Base-by-base conservation (phyloP, 1,284 basidiomycete species). In the Pseudozyma sp. region DNA sequence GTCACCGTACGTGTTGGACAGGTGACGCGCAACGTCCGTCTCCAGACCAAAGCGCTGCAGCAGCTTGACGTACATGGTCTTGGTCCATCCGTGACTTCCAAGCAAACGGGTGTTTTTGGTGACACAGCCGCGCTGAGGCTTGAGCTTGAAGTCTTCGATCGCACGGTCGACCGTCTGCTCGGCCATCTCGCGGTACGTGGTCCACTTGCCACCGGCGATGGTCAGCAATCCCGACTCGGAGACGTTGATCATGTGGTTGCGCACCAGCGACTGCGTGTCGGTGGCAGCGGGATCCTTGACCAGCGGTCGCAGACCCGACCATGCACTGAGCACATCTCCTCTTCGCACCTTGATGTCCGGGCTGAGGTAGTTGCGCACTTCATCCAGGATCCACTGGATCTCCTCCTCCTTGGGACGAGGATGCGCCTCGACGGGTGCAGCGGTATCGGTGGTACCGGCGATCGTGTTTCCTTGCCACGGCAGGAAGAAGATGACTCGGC, bases 401-500 rank as follows among this genome's bases (percentile, higher is more conserved):
- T 99, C 96, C 79, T 97, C 93, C 86, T 98, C 96, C 46, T 89
- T 88, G 2, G 95, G 94, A 10, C 89, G 87, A 5, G 96, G 95
- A 79, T 96, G 91, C 51, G 90, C 88, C 56, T 89, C 88, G 60
- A 97, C 92, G 4, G 86, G 85, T 0, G 92, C 90, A 0, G 93
- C 92, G 0, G 92, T 89, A 85, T 99, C 96, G 19, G 96, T 99
- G 7, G 96, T 98, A 30, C 95, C 96, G 4, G 96, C 96, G 71
- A 99, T 96, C 50, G 94, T 95, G 86, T 93, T 94, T 24, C 96
- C 96, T 86, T 97, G 92, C 96, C 96, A 99, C 0, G 96, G 96
- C 19, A 99, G 89, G 89, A 98, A 97, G 89, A 98, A 99, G 83
- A 98, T 96, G 66, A 99, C 95, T 47, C 96, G 91, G 0, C 96